Evolutionary conservation across 73 alveolate species (phyloP), one percentile per base, ranked within the genome.

Genomic region (Paramecium caudatum): DNA sequence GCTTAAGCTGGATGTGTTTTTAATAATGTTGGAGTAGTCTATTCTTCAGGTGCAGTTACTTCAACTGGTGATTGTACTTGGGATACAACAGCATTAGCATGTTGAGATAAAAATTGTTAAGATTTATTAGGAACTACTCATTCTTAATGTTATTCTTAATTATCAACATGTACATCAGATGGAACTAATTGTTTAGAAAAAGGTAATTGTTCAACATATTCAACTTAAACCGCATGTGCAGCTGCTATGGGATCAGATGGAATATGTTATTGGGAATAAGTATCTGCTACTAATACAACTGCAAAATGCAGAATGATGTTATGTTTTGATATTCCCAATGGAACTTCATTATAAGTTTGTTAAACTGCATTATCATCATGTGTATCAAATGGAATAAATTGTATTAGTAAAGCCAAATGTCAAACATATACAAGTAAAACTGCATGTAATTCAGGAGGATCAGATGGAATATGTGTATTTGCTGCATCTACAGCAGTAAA

Each of bases 221-320:
- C 55, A 10, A 65, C 47, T 65, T 36, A 30, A 65, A 13, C 47
- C 34, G 32, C 55, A 5, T 65, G 82, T 6, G 33, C 48, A 30
- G 33, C 82, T 1, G 82, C 82, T 30, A 32, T 63, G 25, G 82
- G 82, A 30, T 30, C 82, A 30, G 82, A 63, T 63, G 82, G 82
- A 1, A 17, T 5, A 1, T 63, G 82, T 15, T 30, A 25, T 63
- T 63, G 82, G 82, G 46, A 25, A 25, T 30, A 30, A 3, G 49
- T 47, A 63, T 25, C 48, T 30, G 82, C 49, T 30, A 63, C 82
- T 6, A 63, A 25, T 33, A 63, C 30, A 30, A 63, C 82, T 0
- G 48, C 82, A 8, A 63, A 63, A 63, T 63, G 82, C 36, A 63
- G 82, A 63, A 16, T 63, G 17, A 0, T 63, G 0, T 1, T 27